A percentile compares a stretch with the other conserved stretches of the same genome.
These are phyloP conservation scores for Pythium volutum DNA, from an alignment of 352 stramenopile species.

Conservation along the genomic window DNA sequence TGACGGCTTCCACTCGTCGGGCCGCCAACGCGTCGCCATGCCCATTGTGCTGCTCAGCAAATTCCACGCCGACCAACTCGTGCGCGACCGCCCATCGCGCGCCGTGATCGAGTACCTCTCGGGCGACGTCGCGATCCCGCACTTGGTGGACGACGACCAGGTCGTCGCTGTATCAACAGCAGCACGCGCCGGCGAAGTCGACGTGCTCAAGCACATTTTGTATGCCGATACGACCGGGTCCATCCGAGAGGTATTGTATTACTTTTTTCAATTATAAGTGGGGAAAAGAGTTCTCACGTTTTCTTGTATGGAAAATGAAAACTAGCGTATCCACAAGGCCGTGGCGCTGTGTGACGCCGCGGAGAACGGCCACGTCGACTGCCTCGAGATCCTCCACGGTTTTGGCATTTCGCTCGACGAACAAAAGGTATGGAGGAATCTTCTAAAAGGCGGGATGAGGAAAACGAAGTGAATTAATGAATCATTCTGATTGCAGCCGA, in stretches of 20 bases:
- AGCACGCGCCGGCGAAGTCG: slow-evolving; percentile 66
- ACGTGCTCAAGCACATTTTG: slow-evolving; percentile 69
- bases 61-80: slow-evolving; percentile 70
- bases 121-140: slow-evolving; percentile 61
- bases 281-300: slow-evolving; percentile 9
- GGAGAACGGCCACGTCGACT: slow-evolving; percentile 80
- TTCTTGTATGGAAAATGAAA: slow-evolving; percentile 11
- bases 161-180: slow-evolving; percentile 73
- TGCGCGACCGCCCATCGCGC: slow-evolving; percentile 46
- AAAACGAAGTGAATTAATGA: too few relatives aligned
- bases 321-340: slow-evolving; percentile 71
- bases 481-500: slow-evolving; percentile 50
- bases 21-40: slow-evolving; percentile 64
- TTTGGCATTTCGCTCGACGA: slow-evolving; percentile 80
- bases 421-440: slow-evolving; percentile 76
- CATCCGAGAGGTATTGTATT: slow-evolving; percentile 43
- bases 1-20: slow-evolving; percentile 85
- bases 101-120: slow-evolving; percentile 72
- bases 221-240: slow-evolving; percentile 61
- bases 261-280: background rate
- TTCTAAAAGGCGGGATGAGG: too few relatives aligned
- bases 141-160: slow-evolving; percentile 66
- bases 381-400: slow-evolving; percentile 74
- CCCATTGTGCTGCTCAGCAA: slow-evolving; percentile 79
- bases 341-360: slow-evolving; percentile 78